A percentile compares a stretch with the other conserved stretches of the same genome.
Conservation (phyloP, 1,284 basidiomycete genomes). For the Cutaneotrichosporon sp. region DNA sequence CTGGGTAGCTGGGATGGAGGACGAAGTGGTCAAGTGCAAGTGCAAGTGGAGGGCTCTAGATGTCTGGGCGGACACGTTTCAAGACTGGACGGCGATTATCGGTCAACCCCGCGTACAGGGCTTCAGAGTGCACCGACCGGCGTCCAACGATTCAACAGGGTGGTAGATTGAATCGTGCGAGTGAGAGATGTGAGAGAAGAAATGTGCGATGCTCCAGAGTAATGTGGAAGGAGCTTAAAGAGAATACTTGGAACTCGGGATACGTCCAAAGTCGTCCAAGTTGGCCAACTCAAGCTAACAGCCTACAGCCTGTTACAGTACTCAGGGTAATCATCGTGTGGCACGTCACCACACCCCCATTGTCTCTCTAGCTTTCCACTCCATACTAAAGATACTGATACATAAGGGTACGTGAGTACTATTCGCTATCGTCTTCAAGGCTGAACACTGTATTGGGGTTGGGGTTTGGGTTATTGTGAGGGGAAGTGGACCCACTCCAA, state of each 20-base stretch:
- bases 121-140: too few species aligned
- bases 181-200: too few species aligned
- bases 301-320: too few species aligned
- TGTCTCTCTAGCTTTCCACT: neutral
- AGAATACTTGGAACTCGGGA: too few species aligned
- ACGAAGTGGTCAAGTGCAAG: neutral
- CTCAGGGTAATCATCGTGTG: too few species aligned
- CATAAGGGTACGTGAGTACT: neutral
- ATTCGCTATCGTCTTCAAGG: constrained; percentile 16
- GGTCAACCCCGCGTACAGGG: neutral
- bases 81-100: neutral
- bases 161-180: neutral
- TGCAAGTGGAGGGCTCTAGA: neutral
- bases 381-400: neutral
- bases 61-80: constrained; percentile 6
- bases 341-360: neutral
- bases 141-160: neutral
- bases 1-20: neutral
- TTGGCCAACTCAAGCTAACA: too few species aligned
- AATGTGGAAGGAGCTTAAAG: too few species aligned
- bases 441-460: constrained; percentile 14
- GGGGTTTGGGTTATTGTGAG: neutral
- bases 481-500: neutral
- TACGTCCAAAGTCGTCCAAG: too few species aligned
- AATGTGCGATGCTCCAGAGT: too few species aligned